Evolutionary conservation across 257 asterid species (phyloP).

Genomic region (Ajuga chamaepitys): DNA sequence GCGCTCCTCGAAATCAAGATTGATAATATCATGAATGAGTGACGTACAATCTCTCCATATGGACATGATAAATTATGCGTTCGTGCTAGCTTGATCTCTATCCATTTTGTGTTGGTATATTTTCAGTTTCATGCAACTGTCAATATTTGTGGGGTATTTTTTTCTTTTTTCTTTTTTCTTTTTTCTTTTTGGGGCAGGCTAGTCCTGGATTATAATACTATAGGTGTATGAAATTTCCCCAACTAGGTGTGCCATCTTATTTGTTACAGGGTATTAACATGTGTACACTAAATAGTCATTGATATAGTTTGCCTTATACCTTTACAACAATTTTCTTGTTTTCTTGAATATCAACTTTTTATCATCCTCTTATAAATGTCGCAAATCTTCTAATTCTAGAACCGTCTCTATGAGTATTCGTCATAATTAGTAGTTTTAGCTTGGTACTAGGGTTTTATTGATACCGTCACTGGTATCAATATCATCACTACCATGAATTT

Average conservation of each 20-base stretch:
- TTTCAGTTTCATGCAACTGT: slow-evolving; percentile 26
- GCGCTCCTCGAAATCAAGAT: slow-evolving; percentile 50
- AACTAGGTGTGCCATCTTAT: slow-evolving; percentile 6
- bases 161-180: background rate
- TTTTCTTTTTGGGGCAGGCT: slow-evolving; percentile 14
- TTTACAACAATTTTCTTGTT: slow-evolving; percentile 14
- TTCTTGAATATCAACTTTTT: slow-evolving; percentile 14
- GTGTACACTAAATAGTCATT: slow-evolving; percentile 29
- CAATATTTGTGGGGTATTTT: slow-evolving; percentile 18
- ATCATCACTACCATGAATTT: too few species aligned
- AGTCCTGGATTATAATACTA: slow-evolving; percentile 15
- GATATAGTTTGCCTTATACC: slow-evolving; percentile 31
- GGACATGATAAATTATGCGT: slow-evolving; percentile 5
- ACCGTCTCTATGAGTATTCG: background rate
- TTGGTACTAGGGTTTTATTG: background rate
- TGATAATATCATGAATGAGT: slow-evolving; percentile 22
- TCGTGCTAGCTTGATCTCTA: background rate
- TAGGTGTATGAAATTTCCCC: slow-evolving; percentile 16
- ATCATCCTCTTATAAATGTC: background rate
- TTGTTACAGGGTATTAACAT: slow-evolving; percentile 11
- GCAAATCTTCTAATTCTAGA: background rate
- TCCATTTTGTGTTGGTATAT: slow-evolving; percentile 14
- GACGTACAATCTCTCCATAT: slow-evolving; percentile 7
- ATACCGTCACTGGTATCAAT: too few species aligned
- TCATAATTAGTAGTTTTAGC: background rate